Evolutionary conservation across 2,329 filamentous ascomycete species (phyloP).

Genomic region (Penicillium expansum): DNA sequence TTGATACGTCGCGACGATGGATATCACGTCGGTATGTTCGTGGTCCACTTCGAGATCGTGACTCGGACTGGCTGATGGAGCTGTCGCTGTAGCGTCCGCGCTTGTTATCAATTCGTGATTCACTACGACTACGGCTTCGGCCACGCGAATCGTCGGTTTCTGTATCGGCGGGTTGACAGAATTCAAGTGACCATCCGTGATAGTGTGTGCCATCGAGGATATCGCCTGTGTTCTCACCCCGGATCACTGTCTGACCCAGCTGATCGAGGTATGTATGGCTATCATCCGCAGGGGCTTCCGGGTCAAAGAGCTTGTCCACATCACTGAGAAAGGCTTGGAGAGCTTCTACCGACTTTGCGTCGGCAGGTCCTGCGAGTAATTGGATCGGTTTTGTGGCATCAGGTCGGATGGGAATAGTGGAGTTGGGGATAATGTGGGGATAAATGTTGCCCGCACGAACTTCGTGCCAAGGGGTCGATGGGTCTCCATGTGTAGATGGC

Average conservation of each 20-base stretch:
- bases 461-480: conserved; percentile 72
- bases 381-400: conserved; percentile 69
- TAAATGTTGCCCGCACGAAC: conserved; percentile 79
- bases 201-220: conserved; percentile 69
- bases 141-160: conserved; percentile 35
- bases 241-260: conserved; percentile 66
- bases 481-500: conserved; percentile 74
- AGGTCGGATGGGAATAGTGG: conserved; percentile 69
- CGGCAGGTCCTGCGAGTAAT: conserved; percentile 65
- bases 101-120: conserved; percentile 40
- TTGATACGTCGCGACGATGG: conserved; percentile 27
- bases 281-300: conserved; percentile 50
- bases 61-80: conserved; percentile 28
- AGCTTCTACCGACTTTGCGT: conserved; percentile 62
- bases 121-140: conserved; percentile 45
- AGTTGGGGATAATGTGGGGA: conserved; percentile 73
- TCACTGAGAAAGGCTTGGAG: conserved; percentile 70
- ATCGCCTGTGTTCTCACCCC: conserved; percentile 66
- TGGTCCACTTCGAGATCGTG: conserved; percentile 33
- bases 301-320: conserved; percentile 66
- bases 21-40: conserved; percentile 20
- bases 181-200: conserved; percentile 80
- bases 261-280: conserved; percentile 65
- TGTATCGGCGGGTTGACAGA: conserved; percentile 69
- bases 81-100: conserved; percentile 43